These are phyloP conservation scores for Pochonia chlamydosporia DNA, from an alignment of 2,329 filamentous ascomycete genomes.

Conservation along the genomic window DNA sequence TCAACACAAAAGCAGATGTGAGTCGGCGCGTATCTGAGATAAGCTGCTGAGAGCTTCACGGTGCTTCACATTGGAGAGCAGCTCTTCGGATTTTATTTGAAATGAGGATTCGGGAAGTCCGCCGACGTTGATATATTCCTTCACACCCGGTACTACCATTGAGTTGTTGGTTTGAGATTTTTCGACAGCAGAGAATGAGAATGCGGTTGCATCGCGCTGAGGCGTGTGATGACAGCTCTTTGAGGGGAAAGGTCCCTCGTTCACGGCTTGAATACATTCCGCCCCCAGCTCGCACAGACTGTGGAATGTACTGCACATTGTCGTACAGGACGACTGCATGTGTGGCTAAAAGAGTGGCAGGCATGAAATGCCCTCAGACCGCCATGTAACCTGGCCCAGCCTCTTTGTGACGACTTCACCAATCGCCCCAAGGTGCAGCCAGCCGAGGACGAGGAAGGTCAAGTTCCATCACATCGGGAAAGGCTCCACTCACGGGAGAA, in stretches of 20 bases:
- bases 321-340: no score
- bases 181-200: not conserved
- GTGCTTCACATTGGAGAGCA: not conserved
- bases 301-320: no score
- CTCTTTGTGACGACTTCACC: no score
- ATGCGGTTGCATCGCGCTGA: not conserved
- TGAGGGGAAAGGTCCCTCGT: no score
- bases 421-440: no score
- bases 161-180: not conserved
- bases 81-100: not conserved
- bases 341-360: no score
- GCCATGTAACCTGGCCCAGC: not conserved
- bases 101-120: not conserved
- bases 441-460: no score
- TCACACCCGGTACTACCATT: not conserved
- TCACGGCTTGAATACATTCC: no score
- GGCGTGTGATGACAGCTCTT: no score
- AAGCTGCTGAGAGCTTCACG: not conserved
- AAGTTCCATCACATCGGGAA: not conserved
- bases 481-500: not conserved
- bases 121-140: not conserved
- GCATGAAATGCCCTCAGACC: no score
- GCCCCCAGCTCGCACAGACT: no score
- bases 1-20: no score
- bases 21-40: not conserved